Evolutionary conservation across 1,284 basidiomycete species (phyloP), one percentile per base, ranked within the genome.

Genomic region (Ustilago nuda): DNA sequence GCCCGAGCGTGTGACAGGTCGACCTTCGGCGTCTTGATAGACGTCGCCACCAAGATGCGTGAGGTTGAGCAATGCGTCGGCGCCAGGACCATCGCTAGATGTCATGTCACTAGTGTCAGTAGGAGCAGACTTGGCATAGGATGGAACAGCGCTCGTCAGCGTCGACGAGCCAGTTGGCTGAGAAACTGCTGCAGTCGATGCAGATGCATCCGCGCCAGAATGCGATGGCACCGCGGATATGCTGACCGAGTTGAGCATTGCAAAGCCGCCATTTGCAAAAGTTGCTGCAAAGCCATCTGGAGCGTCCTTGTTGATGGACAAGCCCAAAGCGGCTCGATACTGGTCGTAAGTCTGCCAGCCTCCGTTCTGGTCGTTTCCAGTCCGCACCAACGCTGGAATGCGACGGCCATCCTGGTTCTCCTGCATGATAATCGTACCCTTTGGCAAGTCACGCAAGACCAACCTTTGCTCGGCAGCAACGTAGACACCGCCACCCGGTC

Each of bases 401-500:
- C 76, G 63, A 35, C 64, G 70, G 23, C 82, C 84, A 33, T 88
- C 75, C 87, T 61, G 88, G 27, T 52, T 68, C 62, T 77, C 56
- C 87, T 89, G 67, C 86, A 88, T 79, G 84, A 93, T 89, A 56
- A 93, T 88, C n/a, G 88, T 89, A 12, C 90, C 92, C 66, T 88
- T 88, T 2, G 91, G 89, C 54, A 93, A 56, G 78, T 91, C 91
- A 63, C 89, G 87, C 66, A 91, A 89, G 78, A 89, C 88, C 17
- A 89, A 89, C 13, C 62, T 67, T 46, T 68, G 56, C 23, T 78
- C 75, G n/a, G 82, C 80, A 1, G 92, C 92, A 52, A 95, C 87
- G 79, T 92, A 96, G 17, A 95, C 91, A 27, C 94, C 94, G 12
- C 92, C 92, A 30, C 94, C 94, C 6, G 93, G 93, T 53, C 92